Evolutionary conservation across 2,329 filamentous ascomycete species (phyloP), one percentile per base, ranked within the genome.

Genomic region (Gaeumannomyces tritici): DNA sequence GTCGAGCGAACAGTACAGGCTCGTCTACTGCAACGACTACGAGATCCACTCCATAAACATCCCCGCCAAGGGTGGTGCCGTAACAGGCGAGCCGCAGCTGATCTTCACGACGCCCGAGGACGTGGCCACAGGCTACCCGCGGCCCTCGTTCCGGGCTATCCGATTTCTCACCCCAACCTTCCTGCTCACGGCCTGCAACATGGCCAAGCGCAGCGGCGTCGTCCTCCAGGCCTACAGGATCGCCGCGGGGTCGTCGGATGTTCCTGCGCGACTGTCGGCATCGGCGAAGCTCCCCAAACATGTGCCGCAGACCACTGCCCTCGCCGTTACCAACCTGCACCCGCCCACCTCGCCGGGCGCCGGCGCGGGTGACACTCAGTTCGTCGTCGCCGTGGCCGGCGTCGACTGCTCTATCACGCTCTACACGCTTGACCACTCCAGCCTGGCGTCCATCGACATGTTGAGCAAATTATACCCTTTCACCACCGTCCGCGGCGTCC

Each of bases 371-470:
- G 86, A 89, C 64, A 84, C 87, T 58, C 91, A 97, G 74, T 89
- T 91, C 66, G 83, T 89, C 58, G 81, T 96, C 66, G 93, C 92
- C 8, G 85, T 96, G 18, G 89, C 90, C 3, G 89, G 88, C 11
- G 89, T 89, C 68, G 90, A 96, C 72, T 86, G 87, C 64, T 91
- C 90, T 13, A 87, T 96, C 66, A 85, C 84, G 6, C 77, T 96
- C 31, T 89, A 88, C 73, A 93, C 90, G 0, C 77, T 96, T 63
- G 89, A 96, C 66, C 89, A 91, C 71, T n/a, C 18, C 18, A 51
- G 42, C 42, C 42, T 51, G 18, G 78, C 78, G 63, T 71, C 74
- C 24, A 72, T 84, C 58, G 78, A 81, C 55, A 72, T 87, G 47
- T 73, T 87, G 56, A 70, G 76, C 62, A 76, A 83, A 64, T 76